These are phyloP conservation scores for Globisporangium paddicum DNA, from an alignment of 352 stramenopile species.

Conservation along the genomic window DNA sequence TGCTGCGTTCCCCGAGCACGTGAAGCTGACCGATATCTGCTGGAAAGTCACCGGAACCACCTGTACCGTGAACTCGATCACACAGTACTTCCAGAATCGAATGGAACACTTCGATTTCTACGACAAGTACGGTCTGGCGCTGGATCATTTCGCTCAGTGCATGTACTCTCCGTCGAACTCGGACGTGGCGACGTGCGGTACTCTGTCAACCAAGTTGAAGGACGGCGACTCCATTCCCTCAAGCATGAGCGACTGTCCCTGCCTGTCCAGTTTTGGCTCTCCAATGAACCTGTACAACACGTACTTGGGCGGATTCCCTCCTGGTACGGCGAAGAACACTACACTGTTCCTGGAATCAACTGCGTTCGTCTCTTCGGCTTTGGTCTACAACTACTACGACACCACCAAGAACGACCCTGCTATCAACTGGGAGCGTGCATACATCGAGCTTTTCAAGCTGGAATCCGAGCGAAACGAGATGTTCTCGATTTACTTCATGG, in stretches of 20 bases:
- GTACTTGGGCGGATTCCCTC: slow-evolving; percentile 48
- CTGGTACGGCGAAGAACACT: slow-evolving; percentile 41
- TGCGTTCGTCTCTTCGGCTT: slow-evolving; percentile 42
- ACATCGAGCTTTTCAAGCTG: slow-evolving; percentile 47
- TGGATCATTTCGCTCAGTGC: slow-evolving; percentile 59
- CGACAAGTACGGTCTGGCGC: slow-evolving; percentile 31
- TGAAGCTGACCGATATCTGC: slow-evolving; percentile 50
- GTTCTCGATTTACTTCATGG: slow-evolving; percentile 53
- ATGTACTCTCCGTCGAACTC: slow-evolving; percentile 49
- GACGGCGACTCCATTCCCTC: slow-evolving; percentile 36
- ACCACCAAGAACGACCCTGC: slow-evolving; percentile 34
- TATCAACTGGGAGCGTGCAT: slow-evolving; percentile 54
- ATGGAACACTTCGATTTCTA: slow-evolving; percentile 59
- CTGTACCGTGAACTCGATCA: slow-evolving; percentile 59
- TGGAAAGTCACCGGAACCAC: slow-evolving; percentile 59
- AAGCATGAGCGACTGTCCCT: slow-evolving; percentile 59
- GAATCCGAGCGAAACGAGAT: slow-evolving; percentile 35
- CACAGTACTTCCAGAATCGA: slow-evolving; percentile 63
- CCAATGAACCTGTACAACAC: slow-evolving; percentile 72
- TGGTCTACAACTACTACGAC: slow-evolving; percentile 68
- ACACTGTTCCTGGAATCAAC: slow-evolving; percentile 42
- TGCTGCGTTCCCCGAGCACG: slow-evolving; percentile 14
- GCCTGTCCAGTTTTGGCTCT: slow-evolving; percentile 50
- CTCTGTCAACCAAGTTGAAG: slow-evolving; percentile 28
- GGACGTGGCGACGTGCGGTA: slow-evolving; percentile 39